These are phyloP conservation scores for Saturnispora bothae DNA, from an alignment of 805 yeast genomes.

Conservation along the genomic window DNA sequence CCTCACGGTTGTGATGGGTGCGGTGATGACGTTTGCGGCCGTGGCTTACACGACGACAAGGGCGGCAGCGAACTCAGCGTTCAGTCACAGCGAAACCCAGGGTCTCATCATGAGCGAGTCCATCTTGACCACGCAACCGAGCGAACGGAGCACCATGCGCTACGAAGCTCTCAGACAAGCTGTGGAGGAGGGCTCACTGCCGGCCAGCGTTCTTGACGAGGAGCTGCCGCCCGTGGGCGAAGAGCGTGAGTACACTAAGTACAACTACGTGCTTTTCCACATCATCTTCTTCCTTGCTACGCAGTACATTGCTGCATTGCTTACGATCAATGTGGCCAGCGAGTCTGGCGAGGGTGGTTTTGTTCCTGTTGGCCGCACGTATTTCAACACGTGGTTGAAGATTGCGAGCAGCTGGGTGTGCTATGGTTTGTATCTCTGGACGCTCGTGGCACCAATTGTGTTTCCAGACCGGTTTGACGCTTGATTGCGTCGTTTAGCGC, in stretches of 20 bases:
- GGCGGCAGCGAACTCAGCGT: constrained; percentile 78
- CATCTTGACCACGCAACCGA: constrained; percentile 41
- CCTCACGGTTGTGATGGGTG: constrained; percentile 78
- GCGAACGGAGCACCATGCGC: constrained; percentile 57
- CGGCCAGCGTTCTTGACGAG: constrained; percentile 82
- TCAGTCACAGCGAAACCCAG: constrained; percentile 29
- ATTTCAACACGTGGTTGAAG: constrained; percentile 91
- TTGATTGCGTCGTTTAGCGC: no score
- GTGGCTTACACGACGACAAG: constrained; percentile 95
- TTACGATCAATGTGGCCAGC: constrained; percentile 76
- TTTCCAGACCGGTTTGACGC: constrained; percentile 60
- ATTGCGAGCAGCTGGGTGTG: constrained; percentile 90
- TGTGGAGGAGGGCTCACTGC: constrained; percentile 91
- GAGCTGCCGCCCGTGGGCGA: constrained; percentile 56
- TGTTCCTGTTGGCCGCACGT: constrained; percentile 94
- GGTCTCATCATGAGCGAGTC: constrained; percentile 31
- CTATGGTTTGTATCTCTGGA: constrained; percentile 79
- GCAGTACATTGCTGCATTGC: constrained; percentile 88
- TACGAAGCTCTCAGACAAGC: constrained; percentile 86
- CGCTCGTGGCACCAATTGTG: constrained; percentile 77
- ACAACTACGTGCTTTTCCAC: constrained; percentile 83
- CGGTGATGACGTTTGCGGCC: constrained; percentile 86
- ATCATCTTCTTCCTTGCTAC: constrained; percentile 89
- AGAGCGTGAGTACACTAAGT: constrained; percentile 53
- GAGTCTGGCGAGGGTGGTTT: constrained; percentile 82